Evolutionary conservation across 2,329 filamentous ascomycete species (phyloP), one percentile per base, ranked within the genome.

Genomic region (Pseudogymnoascus sp.): DNA sequence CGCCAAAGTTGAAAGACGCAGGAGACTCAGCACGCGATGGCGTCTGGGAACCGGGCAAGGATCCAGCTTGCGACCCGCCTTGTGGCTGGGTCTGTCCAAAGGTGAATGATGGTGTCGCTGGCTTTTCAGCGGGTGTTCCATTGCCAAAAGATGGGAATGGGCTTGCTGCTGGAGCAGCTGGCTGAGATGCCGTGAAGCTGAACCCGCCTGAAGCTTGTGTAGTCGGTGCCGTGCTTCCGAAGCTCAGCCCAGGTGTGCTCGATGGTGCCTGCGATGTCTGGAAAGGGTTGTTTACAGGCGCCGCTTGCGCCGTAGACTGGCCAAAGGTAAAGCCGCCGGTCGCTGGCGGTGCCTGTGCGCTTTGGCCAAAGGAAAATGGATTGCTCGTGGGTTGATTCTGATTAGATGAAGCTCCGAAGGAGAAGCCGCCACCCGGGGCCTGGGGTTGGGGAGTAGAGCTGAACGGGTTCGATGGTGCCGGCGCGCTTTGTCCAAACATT

Each of bases 391-490:
- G 61, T 33, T 53, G 44, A 9, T 13, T 23, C 26, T 46, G 60
- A 15, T 60, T 61, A 23, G 61, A 33, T 60, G 40, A 37, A 19
- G 31, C 42, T 2, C 60, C 60, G 19, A 62, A 62, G 13, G 35
- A 44, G 31, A 62, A 62, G 46, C 61, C 44, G 9, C 29, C 21
- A 19, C 61, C 38, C 33, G 61, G 61, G 13, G 42, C 40, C 26
- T 17, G 61, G 1, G 61, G 31, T 38, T 60, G 40, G 7, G 40
- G 40, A n/a, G 61, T 21, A n/a, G 40, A 62, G 31, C 42, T 44
- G 63, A 64, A 64, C 11, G 60, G 35, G n/a, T 62, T 64, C 33
- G 40, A 50, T 9, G 23, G 33, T 19, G 59, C 44, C 11, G 60
- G 10, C n/a, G 59, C 33, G 42, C 19, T 53, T 37, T 35, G 26